A percentile compares a stretch with the other conserved stretches of the same genome.
phyloP scores from a whole-genome alignment of 2,329 filamentous ascomycete species.

The Clonostachys rhizophaga region DNA sequence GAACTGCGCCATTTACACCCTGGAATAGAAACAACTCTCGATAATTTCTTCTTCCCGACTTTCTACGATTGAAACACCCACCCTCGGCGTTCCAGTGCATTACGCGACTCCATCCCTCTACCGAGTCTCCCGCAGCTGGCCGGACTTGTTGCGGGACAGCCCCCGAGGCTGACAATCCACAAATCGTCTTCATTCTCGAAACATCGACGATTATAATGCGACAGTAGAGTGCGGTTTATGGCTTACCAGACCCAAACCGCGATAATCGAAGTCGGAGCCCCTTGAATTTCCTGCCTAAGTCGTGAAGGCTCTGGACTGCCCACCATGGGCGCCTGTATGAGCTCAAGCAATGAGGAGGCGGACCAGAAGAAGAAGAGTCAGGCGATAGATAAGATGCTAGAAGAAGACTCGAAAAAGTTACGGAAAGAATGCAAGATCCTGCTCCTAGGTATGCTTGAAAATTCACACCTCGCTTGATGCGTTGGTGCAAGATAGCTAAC shows the following conservation, averaged over 20 bases:
- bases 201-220: conserved; percentile 2
- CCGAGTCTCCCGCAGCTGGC: conserved; percentile 2
- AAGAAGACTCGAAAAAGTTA: conserved; percentile 90
- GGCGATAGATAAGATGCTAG: conserved; percentile 87
- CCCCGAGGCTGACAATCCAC: not conserved
- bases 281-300: not conserved
- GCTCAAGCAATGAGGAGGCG: conserved; percentile 77
- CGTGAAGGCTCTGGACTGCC: not conserved
- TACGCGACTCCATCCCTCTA: not conserved
- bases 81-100: not conserved
- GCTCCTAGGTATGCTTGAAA: conserved; percentile 70
- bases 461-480: not conserved
- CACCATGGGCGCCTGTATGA: conserved; percentile 92
- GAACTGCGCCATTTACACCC: too few relatives aligned
- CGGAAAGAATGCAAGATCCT: conserved; percentile 98
- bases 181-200: not conserved
- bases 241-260: too few relatives aligned
- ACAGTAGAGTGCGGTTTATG: conserved; percentile 1
- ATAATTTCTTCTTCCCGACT: too few relatives aligned
- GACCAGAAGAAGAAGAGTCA: conserved; percentile 96
- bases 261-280: not conserved
- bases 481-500: not conserved
- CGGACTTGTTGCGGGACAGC: not conserved
- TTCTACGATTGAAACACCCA: not conserved
- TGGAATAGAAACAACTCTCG: too few relatives aligned